Conservation (phyloP, 331 rosid species). For the Quercus phellos region DNA sequence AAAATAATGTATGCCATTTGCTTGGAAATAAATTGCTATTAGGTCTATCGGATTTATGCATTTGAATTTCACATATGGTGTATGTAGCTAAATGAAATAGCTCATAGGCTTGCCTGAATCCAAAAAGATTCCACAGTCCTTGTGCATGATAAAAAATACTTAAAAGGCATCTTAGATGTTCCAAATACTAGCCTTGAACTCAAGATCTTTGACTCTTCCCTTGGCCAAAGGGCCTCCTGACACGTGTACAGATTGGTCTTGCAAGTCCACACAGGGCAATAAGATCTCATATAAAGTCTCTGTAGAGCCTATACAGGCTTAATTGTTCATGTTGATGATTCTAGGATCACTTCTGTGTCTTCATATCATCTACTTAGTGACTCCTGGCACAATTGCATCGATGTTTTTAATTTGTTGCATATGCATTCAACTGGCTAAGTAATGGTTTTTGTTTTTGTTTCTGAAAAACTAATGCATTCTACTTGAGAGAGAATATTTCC, state of each 20-base stretch:
- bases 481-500: too few species aligned
- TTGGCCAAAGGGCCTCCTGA: not conserved
- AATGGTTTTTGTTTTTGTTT: conserved; percentile 1
- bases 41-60: not conserved
- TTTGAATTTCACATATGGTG: not conserved
- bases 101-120: not conserved
- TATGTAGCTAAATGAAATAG: not conserved
- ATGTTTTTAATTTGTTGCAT: not conserved
- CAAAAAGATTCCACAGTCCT: not conserved
- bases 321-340: not conserved
- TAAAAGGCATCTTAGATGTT: not conserved
- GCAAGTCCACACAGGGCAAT: not conserved
- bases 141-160: not conserved
- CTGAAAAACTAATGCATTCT: too few species aligned
- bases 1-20: not conserved
- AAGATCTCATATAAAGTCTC: not conserved
- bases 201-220: too few species aligned
- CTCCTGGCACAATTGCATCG: not conserved
- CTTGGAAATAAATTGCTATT: not conserved
- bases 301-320: not conserved
- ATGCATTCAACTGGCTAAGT: not conserved
- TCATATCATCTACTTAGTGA: not conserved
- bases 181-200: not conserved
- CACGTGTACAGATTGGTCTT: not conserved
- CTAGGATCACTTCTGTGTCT: not conserved